Percentiles rank a stretch among this genome's conserved stretches.
These are phyloP conservation scores for Kwoniella pini DNA, from an alignment of 768 basidiomycete genomes.

Conservation along the genomic window DNA sequence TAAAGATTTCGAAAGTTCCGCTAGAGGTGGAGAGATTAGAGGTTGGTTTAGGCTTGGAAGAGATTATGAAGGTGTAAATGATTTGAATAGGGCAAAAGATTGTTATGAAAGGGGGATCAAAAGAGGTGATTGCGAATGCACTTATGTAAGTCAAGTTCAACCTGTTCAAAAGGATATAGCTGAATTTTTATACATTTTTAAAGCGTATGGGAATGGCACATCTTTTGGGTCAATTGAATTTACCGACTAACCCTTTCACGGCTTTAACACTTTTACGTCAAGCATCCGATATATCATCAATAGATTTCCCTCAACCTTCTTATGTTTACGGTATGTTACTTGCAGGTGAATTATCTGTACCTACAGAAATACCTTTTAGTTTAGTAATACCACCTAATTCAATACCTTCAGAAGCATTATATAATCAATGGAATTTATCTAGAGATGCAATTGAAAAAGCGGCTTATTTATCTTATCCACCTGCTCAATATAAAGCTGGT, in stretches of 20 bases:
- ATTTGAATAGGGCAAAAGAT: conserved; percentile 70
- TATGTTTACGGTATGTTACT: conserved; percentile 69
- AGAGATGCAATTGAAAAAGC: conserved; percentile 77
- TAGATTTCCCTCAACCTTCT: conserved; percentile 81
- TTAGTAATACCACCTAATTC: conserved; percentile 61
- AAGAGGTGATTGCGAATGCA: conserved; percentile 71
- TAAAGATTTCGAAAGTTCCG: conserved; percentile 82
- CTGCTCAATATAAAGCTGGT: conserved; percentile 85
- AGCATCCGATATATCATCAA: conserved; percentile 72
- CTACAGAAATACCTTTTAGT: conserved; percentile 61
- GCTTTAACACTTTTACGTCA: conserved; percentile 74
- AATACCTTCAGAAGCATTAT: conserved; percentile 33
- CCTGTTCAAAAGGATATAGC: no score
- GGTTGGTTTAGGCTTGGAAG: conserved; percentile 91
- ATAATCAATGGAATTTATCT: conserved; percentile 63
- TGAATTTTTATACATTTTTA: no score
- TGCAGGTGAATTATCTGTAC: conserved; percentile 72
- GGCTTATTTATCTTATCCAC: conserved; percentile 78
- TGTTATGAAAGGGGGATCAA: conserved; percentile 84
- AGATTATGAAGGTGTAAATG: conserved; percentile 84
- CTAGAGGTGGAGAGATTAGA: conserved; percentile 70
- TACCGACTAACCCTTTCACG: conserved; percentile 60
- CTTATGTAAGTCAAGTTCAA: conserved; percentile 78
- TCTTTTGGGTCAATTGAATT: conserved; percentile 79
- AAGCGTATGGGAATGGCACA: conserved; percentile 92